These are phyloP conservation scores for Ogataea pilisensis DNA, from an alignment of 805 yeast genomes.

Conservation along the genomic window DNA sequence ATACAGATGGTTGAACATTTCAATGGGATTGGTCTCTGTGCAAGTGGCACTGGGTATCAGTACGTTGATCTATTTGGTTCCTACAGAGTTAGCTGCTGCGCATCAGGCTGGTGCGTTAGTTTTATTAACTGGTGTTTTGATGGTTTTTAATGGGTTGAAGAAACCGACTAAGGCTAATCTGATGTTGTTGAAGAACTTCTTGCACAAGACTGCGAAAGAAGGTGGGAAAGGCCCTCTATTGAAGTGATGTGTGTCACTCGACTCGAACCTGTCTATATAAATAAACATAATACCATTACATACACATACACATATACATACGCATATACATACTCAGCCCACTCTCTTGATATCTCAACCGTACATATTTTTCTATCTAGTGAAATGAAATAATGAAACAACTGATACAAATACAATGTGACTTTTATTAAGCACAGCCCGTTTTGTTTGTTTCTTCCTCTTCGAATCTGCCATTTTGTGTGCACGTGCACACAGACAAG, in stretches of 20 bases:
- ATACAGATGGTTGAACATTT: constrained; percentile 51
- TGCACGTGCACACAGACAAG: no score
- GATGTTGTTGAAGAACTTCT: constrained; percentile 26
- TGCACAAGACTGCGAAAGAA: constrained; percentile 16
- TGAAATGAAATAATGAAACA: no score
- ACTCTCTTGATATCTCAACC: no score
- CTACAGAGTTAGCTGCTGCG: constrained; percentile 86
- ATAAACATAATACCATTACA: no score
- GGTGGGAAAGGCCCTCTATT: neutral
- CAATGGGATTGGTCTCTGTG: constrained; percentile 77
- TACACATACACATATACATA: no score
- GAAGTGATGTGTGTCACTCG: neutral
- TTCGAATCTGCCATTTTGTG: no score
- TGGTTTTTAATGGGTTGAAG: constrained; percentile 53
- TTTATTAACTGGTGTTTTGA: constrained; percentile 72
- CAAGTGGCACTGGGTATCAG: constrained; percentile 86
- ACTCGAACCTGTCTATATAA: no score
- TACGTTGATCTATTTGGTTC: constrained; percentile 84
- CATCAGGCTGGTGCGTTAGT: constrained; percentile 98
- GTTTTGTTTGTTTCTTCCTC: no score
- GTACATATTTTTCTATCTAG: no score
- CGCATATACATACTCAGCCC: no score
- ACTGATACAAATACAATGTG: no score
- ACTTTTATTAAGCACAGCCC: no score
- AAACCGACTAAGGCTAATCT: constrained; percentile 42